Percentiles rank a stretch among this genome's conserved stretches.
These are phyloP conservation scores for Clarireedia sp. DNA, from an alignment of 2,329 filamentous ascomycete species.

Conservation along the genomic window DNA sequence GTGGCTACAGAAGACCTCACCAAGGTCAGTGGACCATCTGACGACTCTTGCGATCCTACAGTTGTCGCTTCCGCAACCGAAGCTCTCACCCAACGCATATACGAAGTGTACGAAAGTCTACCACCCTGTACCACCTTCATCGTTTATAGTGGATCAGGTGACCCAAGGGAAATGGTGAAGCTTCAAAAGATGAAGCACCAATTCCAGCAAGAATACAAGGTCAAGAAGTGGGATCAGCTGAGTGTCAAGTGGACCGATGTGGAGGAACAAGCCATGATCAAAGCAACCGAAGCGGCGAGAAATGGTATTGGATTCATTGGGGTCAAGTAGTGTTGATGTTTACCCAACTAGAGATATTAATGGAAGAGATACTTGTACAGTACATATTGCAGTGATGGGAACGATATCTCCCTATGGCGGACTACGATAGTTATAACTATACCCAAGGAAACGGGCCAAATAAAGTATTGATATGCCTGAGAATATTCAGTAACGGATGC, in stretches of 20 bases:
- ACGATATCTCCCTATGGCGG: no score
- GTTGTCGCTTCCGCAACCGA: constrained; percentile 14
- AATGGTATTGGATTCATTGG: constrained; percentile 57
- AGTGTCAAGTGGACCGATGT: constrained; percentile 60
- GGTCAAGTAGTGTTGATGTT: constrained; percentile 42
- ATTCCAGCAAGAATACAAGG: constrained; percentile 58
- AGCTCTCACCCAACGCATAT: constrained; percentile 37
- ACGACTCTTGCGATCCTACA: not conserved
- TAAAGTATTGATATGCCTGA: no score
- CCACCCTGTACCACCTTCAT: constrained; percentile 59
- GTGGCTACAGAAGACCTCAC: not conserved
- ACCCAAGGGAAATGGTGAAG: constrained; percentile 57
- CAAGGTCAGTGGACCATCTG: not conserved
- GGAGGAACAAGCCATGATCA: constrained; percentile 55
- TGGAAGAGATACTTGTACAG: no score
- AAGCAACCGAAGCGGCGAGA: constrained; percentile 48
- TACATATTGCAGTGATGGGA: not conserved
- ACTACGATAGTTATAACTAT: no score
- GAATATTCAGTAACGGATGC: no score
- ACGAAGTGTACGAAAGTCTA: constrained; percentile 47
- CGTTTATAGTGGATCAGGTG: constrained; percentile 57
- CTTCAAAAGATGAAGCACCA: constrained; percentile 52
- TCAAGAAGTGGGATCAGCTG: constrained; percentile 58
- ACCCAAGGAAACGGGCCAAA: no score
- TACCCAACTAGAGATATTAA: not conserved